phyloP scores from a whole-genome alignment of 441 rosid species.

The Eutrema salsugineum region DNA sequence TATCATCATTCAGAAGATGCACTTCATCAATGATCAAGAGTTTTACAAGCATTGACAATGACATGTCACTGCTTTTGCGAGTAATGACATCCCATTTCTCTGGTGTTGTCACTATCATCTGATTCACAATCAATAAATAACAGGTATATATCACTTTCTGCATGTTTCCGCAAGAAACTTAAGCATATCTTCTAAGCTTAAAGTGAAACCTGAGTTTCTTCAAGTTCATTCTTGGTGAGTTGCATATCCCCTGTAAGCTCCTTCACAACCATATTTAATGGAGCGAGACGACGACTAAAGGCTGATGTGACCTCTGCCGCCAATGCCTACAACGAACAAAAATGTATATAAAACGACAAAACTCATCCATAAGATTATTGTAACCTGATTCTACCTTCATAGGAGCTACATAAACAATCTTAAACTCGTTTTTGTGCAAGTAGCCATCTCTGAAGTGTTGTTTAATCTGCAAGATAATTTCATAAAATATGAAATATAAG shows the following conservation, averaged over 20 bases:
- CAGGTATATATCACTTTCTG: conserved; percentile 23
- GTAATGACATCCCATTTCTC: conserved; percentile 99
- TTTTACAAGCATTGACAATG: conserved; percentile 95
- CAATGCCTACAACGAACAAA: conserved; percentile 58
- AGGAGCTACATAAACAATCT: conserved; percentile 98
- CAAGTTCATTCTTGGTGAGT: conserved; percentile 85
- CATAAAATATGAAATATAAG: conserved; percentile 5
- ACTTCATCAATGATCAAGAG: conserved; percentile 98
- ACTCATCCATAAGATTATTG: not conserved
- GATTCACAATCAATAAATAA: conserved; percentile 30
- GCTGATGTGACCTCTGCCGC: conserved; percentile 97
- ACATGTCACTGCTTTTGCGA: conserved; percentile 99
- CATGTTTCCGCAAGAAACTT: conserved; percentile 14
- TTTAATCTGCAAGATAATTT: conserved; percentile 61
- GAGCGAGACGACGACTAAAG: conserved; percentile 87
- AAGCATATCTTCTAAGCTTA: conserved; percentile 10
- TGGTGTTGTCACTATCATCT: conserved; percentile 99
- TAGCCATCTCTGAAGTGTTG: conserved; percentile 96
- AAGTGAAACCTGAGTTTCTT: conserved; percentile 85
- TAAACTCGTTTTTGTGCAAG: conserved; percentile 92
- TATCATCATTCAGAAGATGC: conserved; percentile 97
- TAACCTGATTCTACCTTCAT: conserved; percentile 73
- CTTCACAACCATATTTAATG: conserved; percentile 85
- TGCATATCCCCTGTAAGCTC: conserved; percentile 99
- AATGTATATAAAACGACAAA: conserved; percentile 9